phyloP scores from a whole-genome alignment of 768 basidiomycete species.

The Tylopilus cervinicoccineus region DNA sequence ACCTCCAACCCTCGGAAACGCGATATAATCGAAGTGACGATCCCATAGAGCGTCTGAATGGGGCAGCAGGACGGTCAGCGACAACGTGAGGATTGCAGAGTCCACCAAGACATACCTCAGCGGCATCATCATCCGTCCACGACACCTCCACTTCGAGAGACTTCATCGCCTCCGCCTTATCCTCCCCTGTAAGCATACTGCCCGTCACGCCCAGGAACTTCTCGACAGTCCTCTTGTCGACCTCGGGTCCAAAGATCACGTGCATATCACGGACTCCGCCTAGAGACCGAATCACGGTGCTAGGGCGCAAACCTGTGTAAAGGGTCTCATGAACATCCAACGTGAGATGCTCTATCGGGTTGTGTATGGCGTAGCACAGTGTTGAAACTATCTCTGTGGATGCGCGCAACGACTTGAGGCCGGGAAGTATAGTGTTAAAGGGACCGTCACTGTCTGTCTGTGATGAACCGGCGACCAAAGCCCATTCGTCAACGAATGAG shows the following conservation, averaged over 20 bases:
- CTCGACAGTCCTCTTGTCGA: constrained; percentile 32
- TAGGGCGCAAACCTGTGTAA: constrained; percentile 27
- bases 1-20: constrained; percentile 26
- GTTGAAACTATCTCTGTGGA: constrained; percentile 22
- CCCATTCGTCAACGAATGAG: constrained; percentile 12
- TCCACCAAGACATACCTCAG: constrained; percentile 18
- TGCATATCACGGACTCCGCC: constrained; percentile 29
- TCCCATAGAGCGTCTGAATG: constrained; percentile 24
- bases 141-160: constrained; percentile 27
- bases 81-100: neutral
- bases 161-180: constrained; percentile 11
- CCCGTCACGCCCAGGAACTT: constrained; percentile 28
- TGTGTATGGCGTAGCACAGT: constrained; percentile 16
- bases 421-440: constrained; percentile 16
- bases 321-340: constrained; percentile 27
- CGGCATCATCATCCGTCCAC: constrained; percentile 26
- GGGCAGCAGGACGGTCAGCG: neutral
- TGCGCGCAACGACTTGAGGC: constrained; percentile 25
- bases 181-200: constrained; percentile 14
- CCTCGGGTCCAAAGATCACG: constrained; percentile 27
- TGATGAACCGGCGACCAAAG: neutral
- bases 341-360: constrained; percentile 19
- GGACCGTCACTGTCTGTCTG: neutral
- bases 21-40: constrained; percentile 30
- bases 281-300: constrained; percentile 24